A percentile compares a stretch with the other conserved stretches of the same genome.
These are phyloP conservation scores for Trifolium pratense DNA, from an alignment of 306 rosid species.

Conservation along the genomic window DNA sequence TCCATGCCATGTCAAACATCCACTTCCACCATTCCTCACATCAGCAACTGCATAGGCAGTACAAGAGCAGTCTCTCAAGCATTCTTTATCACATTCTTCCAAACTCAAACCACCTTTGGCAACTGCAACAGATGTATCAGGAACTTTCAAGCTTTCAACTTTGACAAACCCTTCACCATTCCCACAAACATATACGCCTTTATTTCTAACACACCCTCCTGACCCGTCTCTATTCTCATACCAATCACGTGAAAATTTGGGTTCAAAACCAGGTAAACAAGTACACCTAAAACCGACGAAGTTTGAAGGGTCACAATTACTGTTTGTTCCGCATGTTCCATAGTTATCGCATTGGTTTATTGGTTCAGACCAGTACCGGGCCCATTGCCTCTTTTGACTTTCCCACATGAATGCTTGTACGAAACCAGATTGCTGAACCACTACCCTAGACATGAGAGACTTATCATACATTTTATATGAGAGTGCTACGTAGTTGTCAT, in stretches of 20 bases:
- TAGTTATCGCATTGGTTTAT: background rate
- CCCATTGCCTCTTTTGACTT: background rate
- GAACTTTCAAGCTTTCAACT: background rate
- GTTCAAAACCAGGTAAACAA: background rate
- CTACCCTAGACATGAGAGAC: constrained; percentile 19
- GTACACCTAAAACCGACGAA: background rate
- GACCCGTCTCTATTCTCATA: constrained; percentile 4
- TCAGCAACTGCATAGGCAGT: constrained; percentile 55
- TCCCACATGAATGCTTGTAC: constrained; percentile 47
- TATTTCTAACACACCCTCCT: constrained; percentile 1
- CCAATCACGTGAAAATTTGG: background rate
- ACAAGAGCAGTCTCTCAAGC: constrained; percentile 67
- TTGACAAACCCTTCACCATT: constrained; percentile 8
- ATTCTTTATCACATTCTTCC: constrained; percentile 47
- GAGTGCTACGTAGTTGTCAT: constrained; percentile 26
- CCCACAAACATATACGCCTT: background rate
- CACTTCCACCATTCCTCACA: constrained; percentile 55
- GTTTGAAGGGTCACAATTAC: background rate
- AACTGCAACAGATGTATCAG: constrained; percentile 20
- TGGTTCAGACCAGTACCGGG: background rate
- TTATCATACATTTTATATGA: constrained; percentile 31
- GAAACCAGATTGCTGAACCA: constrained; percentile 44
- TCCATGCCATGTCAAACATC: constrained; percentile 65
- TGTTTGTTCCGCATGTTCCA: background rate
- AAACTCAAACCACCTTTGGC: constrained; percentile 35